phyloP scores from a whole-genome alignment of 257 asterid species.

The Prunella vulgaris region DNA sequence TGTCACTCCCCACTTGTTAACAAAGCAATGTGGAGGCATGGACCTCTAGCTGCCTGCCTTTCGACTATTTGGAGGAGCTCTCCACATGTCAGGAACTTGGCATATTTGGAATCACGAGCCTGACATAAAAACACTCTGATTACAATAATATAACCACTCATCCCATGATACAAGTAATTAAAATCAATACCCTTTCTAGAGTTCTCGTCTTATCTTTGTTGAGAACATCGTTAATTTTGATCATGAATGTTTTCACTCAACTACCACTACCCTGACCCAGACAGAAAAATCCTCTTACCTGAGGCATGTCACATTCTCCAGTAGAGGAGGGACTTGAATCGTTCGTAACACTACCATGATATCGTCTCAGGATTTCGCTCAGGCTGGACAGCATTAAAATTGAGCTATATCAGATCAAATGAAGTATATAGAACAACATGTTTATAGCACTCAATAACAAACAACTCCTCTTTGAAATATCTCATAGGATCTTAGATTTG shows the following conservation, averaged over 20 bases:
- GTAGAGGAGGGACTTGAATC: slow-evolving; percentile 7
- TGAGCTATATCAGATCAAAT: not conserved
- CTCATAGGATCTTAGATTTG: not conserved
- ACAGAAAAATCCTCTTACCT: slow-evolving; percentile 13
- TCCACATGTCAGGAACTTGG: slow-evolving; percentile 26
- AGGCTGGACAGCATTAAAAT: slow-evolving; percentile 19
- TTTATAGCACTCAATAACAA: too few relatives aligned
- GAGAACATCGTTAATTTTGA: too few relatives aligned
- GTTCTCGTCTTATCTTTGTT: too few relatives aligned
- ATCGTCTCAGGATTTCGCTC: slow-evolving; percentile 23
- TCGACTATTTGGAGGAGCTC: slow-evolving; percentile 46
- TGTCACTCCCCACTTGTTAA: not conserved
- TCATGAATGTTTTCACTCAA: too few relatives aligned
- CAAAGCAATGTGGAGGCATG: slow-evolving; percentile 1
- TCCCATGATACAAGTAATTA: too few relatives aligned
- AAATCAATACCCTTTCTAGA: too few relatives aligned
- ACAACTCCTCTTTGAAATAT: too few relatives aligned
- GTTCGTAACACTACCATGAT: not conserved
- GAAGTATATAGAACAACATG: too few relatives aligned
- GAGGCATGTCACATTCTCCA: not conserved
- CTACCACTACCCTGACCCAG: too few relatives aligned
- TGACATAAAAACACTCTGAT: slow-evolving; percentile 20
- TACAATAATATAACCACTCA: too few relatives aligned
- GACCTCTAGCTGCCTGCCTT: slow-evolving; percentile 27
- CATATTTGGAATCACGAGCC: slow-evolving; percentile 25